Percentiles rank a stretch among this genome's conserved stretches.
phyloP scores from a whole-genome alignment of 208 protist genomes.

The Crithidia expoeki region DNA sequence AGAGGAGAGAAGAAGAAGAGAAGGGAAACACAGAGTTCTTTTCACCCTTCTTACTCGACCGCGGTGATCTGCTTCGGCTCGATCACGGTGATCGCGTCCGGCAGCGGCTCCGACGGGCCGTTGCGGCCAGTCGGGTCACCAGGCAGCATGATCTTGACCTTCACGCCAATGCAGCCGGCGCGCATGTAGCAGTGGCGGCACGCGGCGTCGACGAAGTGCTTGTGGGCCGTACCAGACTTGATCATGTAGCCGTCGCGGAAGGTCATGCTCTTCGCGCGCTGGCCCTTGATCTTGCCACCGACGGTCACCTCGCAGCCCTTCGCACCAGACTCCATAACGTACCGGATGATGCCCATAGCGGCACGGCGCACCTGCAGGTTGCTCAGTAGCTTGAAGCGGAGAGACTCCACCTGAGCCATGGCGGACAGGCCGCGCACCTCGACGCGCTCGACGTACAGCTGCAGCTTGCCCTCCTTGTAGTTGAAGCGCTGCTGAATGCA shows the following conservation, averaged over 20 bases:
- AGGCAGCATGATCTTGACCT: conserved; percentile 99
- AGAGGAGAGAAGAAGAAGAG: neutral
- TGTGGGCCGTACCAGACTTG: conserved; percentile 95
- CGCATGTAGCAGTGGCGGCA: conserved; percentile 97
- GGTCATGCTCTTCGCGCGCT: conserved; percentile 99
- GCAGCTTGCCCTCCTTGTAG: conserved; percentile 95
- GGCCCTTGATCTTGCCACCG: conserved; percentile 98
- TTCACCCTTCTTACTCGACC: conserved; percentile 16
- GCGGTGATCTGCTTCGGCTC: conserved; percentile 66
- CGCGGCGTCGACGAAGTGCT: conserved; percentile 95
- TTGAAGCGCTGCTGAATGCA: conserved; percentile 99
- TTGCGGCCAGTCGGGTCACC: conserved; percentile 81
- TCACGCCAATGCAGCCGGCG: conserved; percentile 98
- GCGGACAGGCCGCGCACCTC: conserved; percentile 97
- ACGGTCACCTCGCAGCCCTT: conserved; percentile 99
- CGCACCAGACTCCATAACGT: conserved; percentile 98
- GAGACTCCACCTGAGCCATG: conserved; percentile 98
- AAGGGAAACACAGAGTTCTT: neutral
- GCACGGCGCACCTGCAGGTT: conserved; percentile 98
- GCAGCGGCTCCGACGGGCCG: conserved; percentile 62
- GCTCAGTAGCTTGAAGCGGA: conserved; percentile 98
- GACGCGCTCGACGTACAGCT: conserved; percentile 98
- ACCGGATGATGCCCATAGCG: conserved; percentile 98
- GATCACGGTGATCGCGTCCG: conserved; percentile 83
- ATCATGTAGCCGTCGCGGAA: conserved; percentile 99